Evolutionary conservation across 2,329 filamentous ascomycete species (phyloP).

Genomic region (Hypoxylon sp.): DNA sequence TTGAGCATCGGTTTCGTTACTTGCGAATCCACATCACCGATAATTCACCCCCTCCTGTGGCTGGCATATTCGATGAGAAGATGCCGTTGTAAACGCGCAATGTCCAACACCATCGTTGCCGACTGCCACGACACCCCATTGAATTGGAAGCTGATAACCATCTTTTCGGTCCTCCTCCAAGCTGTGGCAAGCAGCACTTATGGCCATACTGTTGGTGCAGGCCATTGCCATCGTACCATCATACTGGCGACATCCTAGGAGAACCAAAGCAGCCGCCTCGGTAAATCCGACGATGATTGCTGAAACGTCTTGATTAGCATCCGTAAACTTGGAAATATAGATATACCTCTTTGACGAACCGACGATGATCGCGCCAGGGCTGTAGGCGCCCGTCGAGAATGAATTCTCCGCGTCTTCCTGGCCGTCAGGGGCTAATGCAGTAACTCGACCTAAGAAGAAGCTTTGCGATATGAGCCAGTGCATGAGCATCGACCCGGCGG

Average conservation of each 20-base stretch:
- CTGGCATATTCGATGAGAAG: too few relatives aligned
- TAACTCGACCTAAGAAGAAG: slow-evolving; percentile 49
- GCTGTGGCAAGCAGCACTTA: slow-evolving; percentile 44
- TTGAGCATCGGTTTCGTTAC: too few relatives aligned
- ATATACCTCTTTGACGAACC: too few relatives aligned
- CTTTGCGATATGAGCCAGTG: slow-evolving; percentile 54
- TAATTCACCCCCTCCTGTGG: too few relatives aligned
- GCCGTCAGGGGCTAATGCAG: slow-evolving; percentile 38
- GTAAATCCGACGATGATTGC: slow-evolving; percentile 26
- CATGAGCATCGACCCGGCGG: slow-evolving; percentile 33
- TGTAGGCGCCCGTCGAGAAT: slow-evolving; percentile 45
- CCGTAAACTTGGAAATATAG: neutral
- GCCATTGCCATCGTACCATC: slow-evolving; percentile 46
- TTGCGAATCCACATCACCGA: too few relatives aligned
- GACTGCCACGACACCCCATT: slow-evolving; percentile 41
- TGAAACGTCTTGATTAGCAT: neutral
- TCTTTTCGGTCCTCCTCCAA: slow-evolving; percentile 30
- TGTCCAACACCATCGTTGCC: slow-evolving; percentile 27
- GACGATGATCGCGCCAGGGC: slow-evolving; percentile 41
- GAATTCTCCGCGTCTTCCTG: slow-evolving; percentile 37
- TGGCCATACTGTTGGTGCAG: slow-evolving; percentile 44
- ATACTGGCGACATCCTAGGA: slow-evolving; percentile 41
- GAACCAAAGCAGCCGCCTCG: slow-evolving; percentile 26
- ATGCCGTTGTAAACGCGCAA: slow-evolving; percentile 7
- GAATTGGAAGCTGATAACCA: slow-evolving; percentile 40